Evolutionary conservation across 73 alveolate genomes (phyloP), one percentile per base, ranked within the genome.

Genomic region (Tetrahymena elliotti): DNA sequence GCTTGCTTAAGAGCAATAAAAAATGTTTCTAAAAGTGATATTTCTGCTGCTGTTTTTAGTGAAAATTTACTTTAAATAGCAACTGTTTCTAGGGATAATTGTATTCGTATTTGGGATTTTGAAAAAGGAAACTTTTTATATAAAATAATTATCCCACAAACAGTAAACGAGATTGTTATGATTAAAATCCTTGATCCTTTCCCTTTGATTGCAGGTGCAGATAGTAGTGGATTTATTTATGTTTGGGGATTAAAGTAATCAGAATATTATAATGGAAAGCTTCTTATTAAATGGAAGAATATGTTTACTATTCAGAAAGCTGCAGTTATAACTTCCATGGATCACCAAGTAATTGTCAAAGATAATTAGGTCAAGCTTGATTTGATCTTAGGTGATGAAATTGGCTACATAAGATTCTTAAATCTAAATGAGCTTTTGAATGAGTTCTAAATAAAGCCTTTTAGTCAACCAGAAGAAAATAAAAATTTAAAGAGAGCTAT

Each of bases 101-200:
- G 93, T 35, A 83, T 94, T 16, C 83, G 96, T 18, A n/a, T 94
- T 6, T 94, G 96, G 96, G 96, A 94, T 84, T 94, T 94, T 84
- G 96, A 94, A 83, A 94, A 94, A 94, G 94, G 96, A 31, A 94
- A 88, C 10, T 68, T 68, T 31, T 31, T 68, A 31, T 68, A 68
- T 68, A 68, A 31, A 36, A 68, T 68, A 27, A 31, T 68, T 68
- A 68, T 68, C 6, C 88, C 88, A 22, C 33, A 68, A 31, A 68
- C 37, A 2, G 88, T 68, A 11, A 68, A 68, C 6, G 88, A 68
- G n/a, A 68, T 68, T 18, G 88, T 68, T 4, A 68, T 68, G 88
- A 68, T 68, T 22, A 68, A 31, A 24, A 68, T 68, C n/a, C 38
- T 68, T 18, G 88, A 68, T 68, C 88, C 88, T 27, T 68, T 68